These are phyloP conservation scores for Pistacia integerrima DNA, from an alignment of 345 rosid genomes.

Conservation along the genomic window DNA sequence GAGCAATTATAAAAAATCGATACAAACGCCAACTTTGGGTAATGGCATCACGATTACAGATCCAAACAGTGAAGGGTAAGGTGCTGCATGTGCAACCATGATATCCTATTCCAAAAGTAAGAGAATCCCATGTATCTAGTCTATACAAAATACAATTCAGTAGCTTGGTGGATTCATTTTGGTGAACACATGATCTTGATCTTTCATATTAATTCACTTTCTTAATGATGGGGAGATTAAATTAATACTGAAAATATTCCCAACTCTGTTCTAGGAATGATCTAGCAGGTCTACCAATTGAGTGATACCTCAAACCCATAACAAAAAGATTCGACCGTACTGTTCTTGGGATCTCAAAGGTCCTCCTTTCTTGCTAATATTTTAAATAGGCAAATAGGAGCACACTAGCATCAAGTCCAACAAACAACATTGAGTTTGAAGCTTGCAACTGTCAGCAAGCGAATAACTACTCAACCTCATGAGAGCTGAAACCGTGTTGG, in stretches of 20 bases:
- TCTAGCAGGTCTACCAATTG: neutral
- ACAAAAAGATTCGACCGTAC: neutral
- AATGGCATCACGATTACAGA: neutral
- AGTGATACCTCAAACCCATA: neutral
- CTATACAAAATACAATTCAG: neutral
- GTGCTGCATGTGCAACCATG: neutral
- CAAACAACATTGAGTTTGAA: neutral
- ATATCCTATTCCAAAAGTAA: neutral
- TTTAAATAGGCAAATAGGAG: neutral
- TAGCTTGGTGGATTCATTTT: neutral
- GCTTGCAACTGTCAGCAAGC: conserved; percentile 1
- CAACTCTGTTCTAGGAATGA: neutral
- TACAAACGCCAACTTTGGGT: neutral
- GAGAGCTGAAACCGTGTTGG: conserved; percentile 12
- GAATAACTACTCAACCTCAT: conserved; percentile 12
- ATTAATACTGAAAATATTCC: neutral
- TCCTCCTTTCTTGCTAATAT: neutral
- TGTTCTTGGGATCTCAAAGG: neutral
- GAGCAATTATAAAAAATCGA: neutral
- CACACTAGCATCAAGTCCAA: neutral
- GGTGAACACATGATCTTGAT: neutral
- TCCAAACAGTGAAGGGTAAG: neutral
- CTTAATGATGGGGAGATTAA: too few relatives aligned
- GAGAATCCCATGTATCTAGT: neutral
- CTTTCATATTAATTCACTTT: neutral